Percentiles rank a stretch among this genome's conserved stretches.
phyloP scores from a whole-genome alignment of 2,329 filamentous ascomycete genomes.

The Dothistroma pini region DNA sequence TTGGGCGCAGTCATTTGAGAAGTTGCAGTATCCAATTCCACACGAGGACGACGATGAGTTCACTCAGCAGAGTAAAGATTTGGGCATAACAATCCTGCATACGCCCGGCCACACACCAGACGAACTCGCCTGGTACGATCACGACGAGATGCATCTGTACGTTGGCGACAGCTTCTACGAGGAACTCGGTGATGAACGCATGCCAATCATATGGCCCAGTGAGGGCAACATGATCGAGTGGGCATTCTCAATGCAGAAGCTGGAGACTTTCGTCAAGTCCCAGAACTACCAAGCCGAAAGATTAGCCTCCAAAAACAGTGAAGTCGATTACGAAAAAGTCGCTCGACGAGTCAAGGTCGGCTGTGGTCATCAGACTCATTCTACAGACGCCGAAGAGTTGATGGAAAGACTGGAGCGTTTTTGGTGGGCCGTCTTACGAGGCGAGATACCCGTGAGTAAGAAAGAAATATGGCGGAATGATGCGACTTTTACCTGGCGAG shows the following conservation, averaged over 20 bases:
- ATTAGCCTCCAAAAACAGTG: conserved; percentile 11
- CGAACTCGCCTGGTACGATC: conserved; percentile 45
- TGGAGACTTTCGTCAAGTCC: conserved; percentile 35
- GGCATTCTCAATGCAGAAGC: conserved; percentile 36
- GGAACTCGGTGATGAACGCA: conserved; percentile 29
- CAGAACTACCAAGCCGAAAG: conserved; percentile 29
- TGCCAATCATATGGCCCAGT: conserved; percentile 41
- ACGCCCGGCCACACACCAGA: conserved; percentile 49
- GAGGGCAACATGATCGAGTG: conserved; percentile 40
- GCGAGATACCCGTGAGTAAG: conserved; percentile 34
- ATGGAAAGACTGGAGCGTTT: conserved; percentile 35
- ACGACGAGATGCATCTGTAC: conserved; percentile 42
- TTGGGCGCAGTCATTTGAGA: conserved; percentile 41
- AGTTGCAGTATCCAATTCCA: conserved; percentile 26
- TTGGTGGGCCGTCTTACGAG: conserved; percentile 34
- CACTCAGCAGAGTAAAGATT: conserved; percentile 9
- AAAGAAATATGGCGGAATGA: conserved; percentile 33
- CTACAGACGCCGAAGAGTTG: conserved; percentile 38
- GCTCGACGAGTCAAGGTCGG: conserved; percentile 24
- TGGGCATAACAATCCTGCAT: conserved; percentile 44
- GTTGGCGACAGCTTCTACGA: conserved; percentile 49
- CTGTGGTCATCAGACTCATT: conserved; percentile 39
- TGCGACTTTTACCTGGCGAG: conserved; percentile 37
- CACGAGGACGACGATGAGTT: conserved; percentile 2
- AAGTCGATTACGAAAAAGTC: conserved; percentile 25